Conservation (phyloP, 768 basidiomycete genomes). For the Suillus paluster region DNA sequence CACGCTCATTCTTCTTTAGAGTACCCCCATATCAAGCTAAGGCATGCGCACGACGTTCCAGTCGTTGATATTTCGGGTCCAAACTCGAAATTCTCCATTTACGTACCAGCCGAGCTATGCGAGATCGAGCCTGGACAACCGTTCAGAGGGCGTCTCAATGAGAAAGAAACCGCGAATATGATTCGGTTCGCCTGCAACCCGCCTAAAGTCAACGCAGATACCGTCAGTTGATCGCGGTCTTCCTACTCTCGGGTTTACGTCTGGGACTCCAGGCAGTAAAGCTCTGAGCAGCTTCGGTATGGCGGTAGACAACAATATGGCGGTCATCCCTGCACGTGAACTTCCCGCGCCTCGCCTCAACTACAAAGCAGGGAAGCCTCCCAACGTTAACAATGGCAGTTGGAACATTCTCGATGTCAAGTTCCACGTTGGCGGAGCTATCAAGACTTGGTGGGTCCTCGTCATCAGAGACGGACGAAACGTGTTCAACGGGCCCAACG, state of each 20-base stretch:
- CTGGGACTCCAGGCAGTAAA: constrained; percentile 40
- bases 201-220: constrained; percentile 59
- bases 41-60: constrained; percentile 50
- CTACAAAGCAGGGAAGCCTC: constrained; percentile 52
- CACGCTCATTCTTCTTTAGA: constrained; percentile 44
- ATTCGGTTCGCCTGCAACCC: constrained; percentile 68
- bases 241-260: constrained; percentile 55
- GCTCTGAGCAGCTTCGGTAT: constrained; percentile 63
- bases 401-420: constrained; percentile 82
- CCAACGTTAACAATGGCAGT: constrained; percentile 57
- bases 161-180: constrained; percentile 71
- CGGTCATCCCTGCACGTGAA: constrained; percentile 65
- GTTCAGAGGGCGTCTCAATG: constrained; percentile 63
- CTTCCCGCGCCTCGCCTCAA: constrained; percentile 60
- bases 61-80: constrained; percentile 57
- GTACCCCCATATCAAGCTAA: constrained; percentile 54
- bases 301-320: constrained; percentile 59
- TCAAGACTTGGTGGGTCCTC: constrained; percentile 69
- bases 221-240: constrained; percentile 66
- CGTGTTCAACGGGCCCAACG: constrained; percentile 42
- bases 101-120: constrained; percentile 74
- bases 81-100: constrained; percentile 35
- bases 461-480: constrained; percentile 56
- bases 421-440: constrained; percentile 58
- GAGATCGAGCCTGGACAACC: constrained; percentile 61